Evolutionary conservation across 2,329 filamentous ascomycete genomes (phyloP), one percentile per base, ranked within the genome.

Genomic region (Exophiala lecanii-corni): DNA sequence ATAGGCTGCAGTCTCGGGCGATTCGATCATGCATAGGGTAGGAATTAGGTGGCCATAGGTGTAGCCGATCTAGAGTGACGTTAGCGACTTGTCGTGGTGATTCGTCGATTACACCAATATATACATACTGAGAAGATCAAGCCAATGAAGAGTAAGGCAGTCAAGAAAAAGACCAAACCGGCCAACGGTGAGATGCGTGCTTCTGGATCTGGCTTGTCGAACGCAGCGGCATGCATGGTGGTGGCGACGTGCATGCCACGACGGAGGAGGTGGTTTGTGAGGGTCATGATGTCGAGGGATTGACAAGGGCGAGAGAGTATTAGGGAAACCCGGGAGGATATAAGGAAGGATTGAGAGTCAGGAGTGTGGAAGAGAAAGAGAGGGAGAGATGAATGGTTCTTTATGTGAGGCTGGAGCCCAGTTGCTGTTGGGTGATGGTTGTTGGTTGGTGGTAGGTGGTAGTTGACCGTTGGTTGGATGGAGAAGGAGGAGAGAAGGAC

Each of bases 1-100:
- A 57, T 72, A 65, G 51, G 74, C 72, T 39, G 71, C 72, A 18
- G 72, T 72, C 51, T 72, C 67, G 26, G 76, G 71, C 35, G 75
- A 75, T 62, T 86, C 82, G 55, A 86, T 70, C 65, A 80, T 78
- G 49, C 79, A 72, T 31, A 86, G 72, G 4, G 77, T 78, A 2
- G 76, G 71, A 33, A 84, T 66, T 41, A 86, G 68, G 43, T 73
- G 63, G 43, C 74, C 74, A 52, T 81, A 74, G 33, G 76, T 79
- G 64, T 84, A 85, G 31, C 41, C 47, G 17, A 54, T 47, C 50
- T 52, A 3, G 10, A 19, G 38, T 54, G 42, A 17, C 10, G 9
- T 17, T 13, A 9, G 6, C 10, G n/a, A 5, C 4, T 13, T 20
- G 21, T n/a, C 16, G 21, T 20, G 6, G 23, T 7, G 25, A 18